Conservation (phyloP, 176 grass and related monocot genomes). For the Carex myosuroides region DNA sequence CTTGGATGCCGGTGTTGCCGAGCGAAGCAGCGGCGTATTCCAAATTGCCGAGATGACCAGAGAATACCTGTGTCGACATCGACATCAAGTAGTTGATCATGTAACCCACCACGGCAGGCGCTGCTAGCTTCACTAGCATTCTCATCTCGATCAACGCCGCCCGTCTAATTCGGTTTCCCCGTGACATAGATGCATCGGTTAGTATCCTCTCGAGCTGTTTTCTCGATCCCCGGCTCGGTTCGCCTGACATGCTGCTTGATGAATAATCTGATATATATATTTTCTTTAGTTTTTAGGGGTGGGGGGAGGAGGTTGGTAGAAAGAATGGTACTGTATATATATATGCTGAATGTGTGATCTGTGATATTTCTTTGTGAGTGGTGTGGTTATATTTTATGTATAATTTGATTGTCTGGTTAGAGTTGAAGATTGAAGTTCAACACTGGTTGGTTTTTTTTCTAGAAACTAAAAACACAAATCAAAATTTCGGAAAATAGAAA, state of each 20-base stretch:
- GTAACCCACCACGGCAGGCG: conserved; percentile 21
- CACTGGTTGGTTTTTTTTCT: no score
- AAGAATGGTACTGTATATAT: no score
- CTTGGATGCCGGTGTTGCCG: conserved; percentile 39
- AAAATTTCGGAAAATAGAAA: no score
- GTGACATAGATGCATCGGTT: background rate
- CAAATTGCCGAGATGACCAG: conserved; percentile 33
- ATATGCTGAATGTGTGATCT: background rate
- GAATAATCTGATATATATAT: background rate
- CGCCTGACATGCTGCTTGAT: background rate
- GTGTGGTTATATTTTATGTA: background rate
- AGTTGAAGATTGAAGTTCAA: no score
- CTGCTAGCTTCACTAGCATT: background rate
- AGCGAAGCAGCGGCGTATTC: conserved; percentile 29
- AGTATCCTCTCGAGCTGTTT: background rate
- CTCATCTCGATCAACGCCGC: conserved; percentile 13
- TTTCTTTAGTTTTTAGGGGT: background rate
- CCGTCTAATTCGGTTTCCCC: background rate
- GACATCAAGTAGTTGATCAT: conserved; percentile 33
- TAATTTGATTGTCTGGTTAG: no score
- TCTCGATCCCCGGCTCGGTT: background rate
- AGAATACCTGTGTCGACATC: conserved; percentile 25
- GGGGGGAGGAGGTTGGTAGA: background rate
- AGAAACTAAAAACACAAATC: no score
- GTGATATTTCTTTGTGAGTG: background rate